Base-by-base conservation (phyloP, 1,284 basidiomycete species). In the Cutaneotrichosporon cyanovorans region DNA sequence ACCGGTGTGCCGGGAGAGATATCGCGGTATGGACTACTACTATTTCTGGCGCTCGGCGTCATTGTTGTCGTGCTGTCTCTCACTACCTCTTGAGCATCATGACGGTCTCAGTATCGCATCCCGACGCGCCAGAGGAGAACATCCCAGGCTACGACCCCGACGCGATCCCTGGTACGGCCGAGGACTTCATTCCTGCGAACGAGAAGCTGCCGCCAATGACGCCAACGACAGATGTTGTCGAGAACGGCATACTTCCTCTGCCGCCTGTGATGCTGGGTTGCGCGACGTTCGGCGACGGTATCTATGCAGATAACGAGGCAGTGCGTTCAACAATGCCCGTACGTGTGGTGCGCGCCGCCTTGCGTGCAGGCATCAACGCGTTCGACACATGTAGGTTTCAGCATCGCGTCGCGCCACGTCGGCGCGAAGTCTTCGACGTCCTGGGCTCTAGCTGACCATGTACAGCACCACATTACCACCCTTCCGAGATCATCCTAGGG, bases 401-500 rank as follows among this genome's bases (percentile, higher is more conserved):
- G 30, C 30, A 31, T 15, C 30, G 30, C 8, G 8, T 9, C 9
- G 30, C 30, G 30, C n/a, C n/a, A n/a, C 11, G 19, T 4, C 4
- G 5, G 5, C 5, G 15, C 7, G 38, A 7, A 15, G 21, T 15
- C n/a, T n/a, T n/a, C n/a, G n/a, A n/a, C 25, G 12, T 28, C 21
- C 16, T 4, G 20, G 9, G 11, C 1, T 36, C 48, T 50, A 31
- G 42, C 38, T 31, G 6, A n/a, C n/a, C n/a, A n/a, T n/a, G n/a
- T n/a, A n/a, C 45, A 59, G 62, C 66, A 14, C 73, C 84, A 6
- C 88, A 83, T 71, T 97, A 98, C 70, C 88, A 88, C 25, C 81
- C 83, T 2, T 95, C 91, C 3, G 92, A 97, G 72, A 80, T 86
- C 51, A 78, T 95, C 1, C 76, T 97, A 16, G 92, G 92, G 10